These are phyloP conservation scores for Gloeophyllum trabeum DNA, from an alignment of 768 basidiomycete species.

Conservation along the genomic window DNA sequence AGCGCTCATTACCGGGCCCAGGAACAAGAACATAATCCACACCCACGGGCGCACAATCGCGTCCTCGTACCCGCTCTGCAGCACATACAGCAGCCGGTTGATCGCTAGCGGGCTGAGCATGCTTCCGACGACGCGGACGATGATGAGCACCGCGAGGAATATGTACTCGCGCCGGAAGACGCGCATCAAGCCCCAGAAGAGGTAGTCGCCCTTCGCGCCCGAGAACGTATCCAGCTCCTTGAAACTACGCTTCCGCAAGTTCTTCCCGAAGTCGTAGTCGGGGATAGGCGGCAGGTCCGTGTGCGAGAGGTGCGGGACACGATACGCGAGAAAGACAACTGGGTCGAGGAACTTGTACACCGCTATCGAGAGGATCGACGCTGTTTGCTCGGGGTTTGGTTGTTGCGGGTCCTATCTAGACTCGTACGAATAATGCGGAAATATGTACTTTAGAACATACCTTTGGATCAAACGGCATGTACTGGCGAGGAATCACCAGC, in stretches of 20 bases:
- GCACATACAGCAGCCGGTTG: conserved; percentile 26
- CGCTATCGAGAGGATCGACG: conserved; percentile 26
- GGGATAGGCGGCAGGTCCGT: conserved; percentile 23
- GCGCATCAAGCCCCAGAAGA: conserved; percentile 34
- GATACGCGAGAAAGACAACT: conserved; percentile 18
- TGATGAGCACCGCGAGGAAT: background rate
- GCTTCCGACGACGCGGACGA: conserved; percentile 1
- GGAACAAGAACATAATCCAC: conserved; percentile 26
- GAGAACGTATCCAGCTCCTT: conserved; percentile 25
- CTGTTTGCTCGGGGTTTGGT: conserved; percentile 31
- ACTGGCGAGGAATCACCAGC: conserved; percentile 41
- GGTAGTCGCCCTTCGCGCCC: conserved; percentile 27
- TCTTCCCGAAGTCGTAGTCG: conserved; percentile 17
- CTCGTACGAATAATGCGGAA: conserved; percentile 28
- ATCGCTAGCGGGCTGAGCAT: conserved; percentile 20
- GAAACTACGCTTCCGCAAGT: conserved; percentile 15
- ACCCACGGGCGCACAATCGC: conserved; percentile 34
- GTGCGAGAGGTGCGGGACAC: conserved; percentile 18
- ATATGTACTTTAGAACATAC: conserved; percentile 40
- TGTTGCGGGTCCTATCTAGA: conserved; percentile 22
- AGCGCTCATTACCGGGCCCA: conserved; percentile 23
- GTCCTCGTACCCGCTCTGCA: conserved; percentile 38
- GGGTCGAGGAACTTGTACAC: conserved; percentile 29
- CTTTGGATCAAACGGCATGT: conserved; percentile 45
- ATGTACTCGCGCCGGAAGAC: conserved; percentile 5